Percentiles rank a stretch among this genome's conserved stretches.
Evolutionary conservation across 2,329 filamentous ascomycete species (phyloP).

Genomic region (Lecanicillium sp.): DNA sequence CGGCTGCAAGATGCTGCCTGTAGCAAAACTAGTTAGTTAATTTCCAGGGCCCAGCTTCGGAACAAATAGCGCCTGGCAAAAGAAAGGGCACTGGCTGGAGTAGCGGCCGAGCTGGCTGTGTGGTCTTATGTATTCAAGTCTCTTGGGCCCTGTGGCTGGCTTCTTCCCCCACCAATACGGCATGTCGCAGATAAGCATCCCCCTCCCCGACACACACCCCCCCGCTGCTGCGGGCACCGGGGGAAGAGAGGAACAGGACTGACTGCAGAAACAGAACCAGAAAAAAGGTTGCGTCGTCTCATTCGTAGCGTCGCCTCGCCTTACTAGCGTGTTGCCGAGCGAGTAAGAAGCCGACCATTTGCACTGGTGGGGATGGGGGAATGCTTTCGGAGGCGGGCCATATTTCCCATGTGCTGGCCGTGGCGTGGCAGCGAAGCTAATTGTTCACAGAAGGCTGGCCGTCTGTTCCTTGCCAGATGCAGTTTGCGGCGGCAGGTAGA

Average conservation of each 20-base stretch:
- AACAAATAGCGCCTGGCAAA: background rate
- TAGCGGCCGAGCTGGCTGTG: background rate
- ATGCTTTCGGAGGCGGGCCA: too few species aligned
- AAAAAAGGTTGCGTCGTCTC: background rate
- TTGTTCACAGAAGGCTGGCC: too few species aligned
- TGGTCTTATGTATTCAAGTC: background rate
- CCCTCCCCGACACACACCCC: too few species aligned
- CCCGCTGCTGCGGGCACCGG: background rate
- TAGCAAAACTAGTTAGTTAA: background rate
- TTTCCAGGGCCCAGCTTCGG: background rate
- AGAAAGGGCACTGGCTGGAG: too few species aligned
- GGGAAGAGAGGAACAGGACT: background rate
- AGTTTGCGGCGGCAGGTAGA: background rate
- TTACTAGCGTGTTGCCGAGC: slow-evolving; percentile 2
- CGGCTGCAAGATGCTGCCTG: slow-evolving; percentile 6
- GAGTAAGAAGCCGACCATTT: slow-evolving; percentile 8
- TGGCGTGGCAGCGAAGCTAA: slow-evolving; percentile 1
- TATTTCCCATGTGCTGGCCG: background rate
- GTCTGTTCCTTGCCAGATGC: too few species aligned
- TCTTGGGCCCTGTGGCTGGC: background rate
- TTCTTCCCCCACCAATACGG: slow-evolving; percentile 11
- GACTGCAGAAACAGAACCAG: background rate
- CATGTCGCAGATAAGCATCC: slow-evolving; percentile 13
- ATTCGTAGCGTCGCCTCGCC: slow-evolving; percentile 3
- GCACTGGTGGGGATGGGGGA: slow-evolving; percentile 8